Evolutionary conservation across 2,329 filamentous ascomycete species (phyloP).

Genomic region (Exophiala spinifera): DNA sequence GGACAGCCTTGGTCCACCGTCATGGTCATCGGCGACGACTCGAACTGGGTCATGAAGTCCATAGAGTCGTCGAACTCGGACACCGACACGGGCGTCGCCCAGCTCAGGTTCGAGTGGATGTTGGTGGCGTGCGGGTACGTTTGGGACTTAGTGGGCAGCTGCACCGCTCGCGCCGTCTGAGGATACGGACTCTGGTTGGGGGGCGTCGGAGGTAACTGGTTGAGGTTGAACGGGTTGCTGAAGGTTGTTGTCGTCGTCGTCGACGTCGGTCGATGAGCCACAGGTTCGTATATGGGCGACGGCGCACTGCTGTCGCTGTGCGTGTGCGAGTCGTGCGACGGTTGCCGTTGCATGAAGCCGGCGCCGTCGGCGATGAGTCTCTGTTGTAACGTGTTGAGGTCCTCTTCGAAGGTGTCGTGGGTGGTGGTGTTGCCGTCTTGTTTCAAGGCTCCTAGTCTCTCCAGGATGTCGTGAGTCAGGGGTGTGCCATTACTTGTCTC

Average conservation of each 20-base stretch:
- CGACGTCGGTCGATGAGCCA: conserved; percentile 21
- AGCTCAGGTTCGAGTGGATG: conserved; percentile 26
- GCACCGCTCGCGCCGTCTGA: conserved; percentile 18
- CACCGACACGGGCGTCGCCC: conserved; percentile 20
- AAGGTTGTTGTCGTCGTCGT: too few species aligned
- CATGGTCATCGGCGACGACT: too few species aligned
- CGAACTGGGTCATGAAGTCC: conserved; percentile 30
- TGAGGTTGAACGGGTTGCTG: conserved; percentile 23
- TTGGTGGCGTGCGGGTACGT: conserved; percentile 18
- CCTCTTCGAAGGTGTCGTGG: conserved; percentile 58
- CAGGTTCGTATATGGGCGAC: conserved; percentile 36
- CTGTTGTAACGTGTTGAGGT: conserved; percentile 54
- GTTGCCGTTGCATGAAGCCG: conserved; percentile 51
- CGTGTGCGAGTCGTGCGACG: conserved; percentile 57
- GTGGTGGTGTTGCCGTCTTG: conserved; percentile 45
- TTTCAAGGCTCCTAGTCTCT: conserved; percentile 57
- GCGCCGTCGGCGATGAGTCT: conserved; percentile 53
- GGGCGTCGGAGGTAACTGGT: conserved; percentile 40
- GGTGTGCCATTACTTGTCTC: conserved; percentile 54
- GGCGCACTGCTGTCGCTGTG: conserved; percentile 55
- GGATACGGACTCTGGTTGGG: conserved; percentile 39
- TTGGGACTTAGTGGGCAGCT: conserved; percentile 17
- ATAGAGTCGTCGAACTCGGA: conserved; percentile 27
- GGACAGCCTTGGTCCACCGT: conserved; percentile 22
- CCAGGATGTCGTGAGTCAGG: conserved; percentile 62